Percentiles rank a stretch among this genome's conserved stretches.
These are phyloP conservation scores for Kwoniella europaea DNA, from an alignment of 768 basidiomycete genomes.

Conservation along the genomic window DNA sequence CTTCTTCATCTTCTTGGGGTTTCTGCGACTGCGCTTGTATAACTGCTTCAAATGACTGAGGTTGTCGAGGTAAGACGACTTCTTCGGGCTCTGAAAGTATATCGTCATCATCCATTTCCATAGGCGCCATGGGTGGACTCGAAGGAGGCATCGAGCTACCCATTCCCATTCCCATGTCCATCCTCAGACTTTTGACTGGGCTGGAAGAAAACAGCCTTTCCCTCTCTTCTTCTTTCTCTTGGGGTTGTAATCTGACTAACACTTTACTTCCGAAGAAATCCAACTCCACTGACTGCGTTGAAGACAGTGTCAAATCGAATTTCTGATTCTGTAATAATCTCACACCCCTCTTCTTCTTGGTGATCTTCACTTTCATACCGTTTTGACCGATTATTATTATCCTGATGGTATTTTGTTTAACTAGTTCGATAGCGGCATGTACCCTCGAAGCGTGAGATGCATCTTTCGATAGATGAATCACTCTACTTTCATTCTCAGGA, in stretches of 20 bases:
- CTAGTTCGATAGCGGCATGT: conserved; percentile 43
- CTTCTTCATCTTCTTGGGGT: conserved; percentile 1
- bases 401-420: conserved; percentile 21
- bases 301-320: conserved; percentile 20
- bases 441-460: conserved; percentile 50
- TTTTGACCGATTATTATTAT: conserved; percentile 50
- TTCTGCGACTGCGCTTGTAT: background rate
- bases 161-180: background rate
- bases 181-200: conserved; percentile 7
- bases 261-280: conserved; percentile 45
- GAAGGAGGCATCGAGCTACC: conserved; percentile 35
- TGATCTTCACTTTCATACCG: conserved; percentile 34
- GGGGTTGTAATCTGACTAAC: conserved; percentile 5
- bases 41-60: background rate
- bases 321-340: conserved; percentile 36
- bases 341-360: conserved; percentile 16
- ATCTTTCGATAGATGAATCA: conserved; percentile 37
- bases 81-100: conserved; percentile 11
- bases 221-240: conserved; percentile 1
- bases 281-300: conserved; percentile 24
- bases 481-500: conserved; percentile 11
- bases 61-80: background rate
- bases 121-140: conserved; percentile 28
- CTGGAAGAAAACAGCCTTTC: conserved; percentile 29
- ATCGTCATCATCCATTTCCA: conserved; percentile 20